A percentile compares a stretch with the other conserved stretches of the same genome.
phyloP scores from a whole-genome alignment of 2,329 filamentous ascomycete species.

The Huntiella decipiens region DNA sequence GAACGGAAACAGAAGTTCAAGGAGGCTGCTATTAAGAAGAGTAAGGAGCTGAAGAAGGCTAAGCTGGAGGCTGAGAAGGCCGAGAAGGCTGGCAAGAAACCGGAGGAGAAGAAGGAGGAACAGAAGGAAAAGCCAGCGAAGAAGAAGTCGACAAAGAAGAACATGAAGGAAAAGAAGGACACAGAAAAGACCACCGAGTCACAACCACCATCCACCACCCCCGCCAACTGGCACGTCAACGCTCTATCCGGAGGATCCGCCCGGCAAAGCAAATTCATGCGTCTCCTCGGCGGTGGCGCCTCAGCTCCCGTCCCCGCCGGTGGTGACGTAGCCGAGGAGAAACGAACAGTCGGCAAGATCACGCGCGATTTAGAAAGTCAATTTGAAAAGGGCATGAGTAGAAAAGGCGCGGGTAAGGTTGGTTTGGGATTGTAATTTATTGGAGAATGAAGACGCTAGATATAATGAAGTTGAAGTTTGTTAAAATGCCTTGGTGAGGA shows the following conservation, averaged over 20 bases:
- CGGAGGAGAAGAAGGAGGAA: conserved; percentile 15
- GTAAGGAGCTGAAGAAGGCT: neutral
- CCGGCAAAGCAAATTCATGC: conserved; percentile 37
- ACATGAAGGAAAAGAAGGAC: neutral
- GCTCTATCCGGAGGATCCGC: conserved; percentile 30
- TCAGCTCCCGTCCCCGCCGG: conserved; percentile 8
- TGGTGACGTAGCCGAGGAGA: conserved; percentile 12
- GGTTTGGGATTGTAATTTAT: conserved; percentile 2
- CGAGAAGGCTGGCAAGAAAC: conserved; percentile 12
- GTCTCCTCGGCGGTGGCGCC: conserved; percentile 32
- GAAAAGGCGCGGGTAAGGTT: conserved; percentile 21
- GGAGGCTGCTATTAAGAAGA: conserved; percentile 8
- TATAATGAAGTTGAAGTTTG: neutral
- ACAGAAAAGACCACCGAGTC: neutral
- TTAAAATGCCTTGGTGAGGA: neutral
- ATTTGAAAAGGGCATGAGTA: conserved; percentile 35
- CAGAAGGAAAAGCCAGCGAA: conserved; percentile 15
- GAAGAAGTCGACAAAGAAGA: conserved; percentile 4
- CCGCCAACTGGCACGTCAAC: conserved; percentile 30
- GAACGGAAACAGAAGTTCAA: conserved; percentile 15
- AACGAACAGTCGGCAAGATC: conserved; percentile 17
- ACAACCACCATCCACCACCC: neutral
- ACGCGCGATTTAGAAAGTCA: conserved; percentile 37
- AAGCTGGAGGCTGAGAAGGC: conserved; percentile 13
- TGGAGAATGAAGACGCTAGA: neutral